A percentile compares a stretch with the other conserved stretches of the same genome.
Conservation (phyloP, 176 grass and related monocot species). For the Otatea glauca region DNA sequence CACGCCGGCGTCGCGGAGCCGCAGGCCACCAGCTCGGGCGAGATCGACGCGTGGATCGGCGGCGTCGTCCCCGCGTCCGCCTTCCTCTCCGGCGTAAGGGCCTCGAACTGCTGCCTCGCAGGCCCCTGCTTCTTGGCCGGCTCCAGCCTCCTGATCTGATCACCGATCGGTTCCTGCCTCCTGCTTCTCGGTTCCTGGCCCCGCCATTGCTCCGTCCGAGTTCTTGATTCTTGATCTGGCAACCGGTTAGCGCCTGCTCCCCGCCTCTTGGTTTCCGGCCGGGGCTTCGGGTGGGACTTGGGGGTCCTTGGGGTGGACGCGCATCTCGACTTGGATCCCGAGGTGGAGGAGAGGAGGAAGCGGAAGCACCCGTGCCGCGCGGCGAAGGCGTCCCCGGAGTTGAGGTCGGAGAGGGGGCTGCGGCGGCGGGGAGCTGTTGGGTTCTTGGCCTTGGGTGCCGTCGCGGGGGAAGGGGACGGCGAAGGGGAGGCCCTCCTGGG, state of each 20-base stretch:
- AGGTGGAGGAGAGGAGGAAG: slow-evolving; percentile 57
- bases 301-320: slow-evolving; percentile 39
- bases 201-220: neutral
- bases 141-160: slow-evolving; percentile 37
- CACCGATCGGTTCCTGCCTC: slow-evolving; percentile 13
- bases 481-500: slow-evolving; percentile 34
- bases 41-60: slow-evolving; percentile 85
- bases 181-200: neutral
- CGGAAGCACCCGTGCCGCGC: slow-evolving; percentile 55
- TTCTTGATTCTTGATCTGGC: slow-evolving; percentile 42
- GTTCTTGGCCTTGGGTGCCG: slow-evolving; percentile 50
- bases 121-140: slow-evolving; percentile 31
- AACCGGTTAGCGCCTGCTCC: neutral
- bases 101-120: slow-evolving; percentile 33
- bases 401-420: slow-evolving; percentile 68
- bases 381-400: slow-evolving; percentile 44
- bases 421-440: slow-evolving; percentile 34
- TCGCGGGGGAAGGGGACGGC: slow-evolving; percentile 33
- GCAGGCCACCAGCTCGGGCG: slow-evolving; percentile 67
- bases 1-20: slow-evolving; percentile 68
- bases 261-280: neutral
- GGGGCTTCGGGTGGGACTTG: slow-evolving; percentile 18
- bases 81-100: slow-evolving; percentile 63
- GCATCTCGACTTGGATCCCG: slow-evolving; percentile 32
- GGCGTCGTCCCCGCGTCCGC: slow-evolving; percentile 55